These are phyloP conservation scores for Papiliotrema terrestris DNA, from an alignment of 1,284 basidiomycete genomes.

Conservation along the genomic window DNA sequence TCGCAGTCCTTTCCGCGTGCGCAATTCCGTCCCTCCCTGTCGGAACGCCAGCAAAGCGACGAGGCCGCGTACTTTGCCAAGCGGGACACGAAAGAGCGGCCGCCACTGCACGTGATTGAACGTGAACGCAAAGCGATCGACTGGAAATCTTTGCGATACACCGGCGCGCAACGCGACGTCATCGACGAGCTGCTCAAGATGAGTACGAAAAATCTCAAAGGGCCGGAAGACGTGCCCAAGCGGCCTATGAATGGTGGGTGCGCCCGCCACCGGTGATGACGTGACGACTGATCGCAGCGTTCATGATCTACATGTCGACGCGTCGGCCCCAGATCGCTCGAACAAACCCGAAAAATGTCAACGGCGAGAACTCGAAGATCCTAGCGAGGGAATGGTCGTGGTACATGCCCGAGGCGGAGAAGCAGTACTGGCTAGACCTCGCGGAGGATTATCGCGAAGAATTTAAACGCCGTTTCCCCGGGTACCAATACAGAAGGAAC, in stretches of 20 bases:
- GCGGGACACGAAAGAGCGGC: not conserved
- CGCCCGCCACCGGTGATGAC: not conserved
- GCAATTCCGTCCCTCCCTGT: not conserved
- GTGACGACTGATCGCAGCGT: not conserved
- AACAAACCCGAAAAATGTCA: conserved; percentile 1
- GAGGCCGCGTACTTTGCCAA: not conserved
- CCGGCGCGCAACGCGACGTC: not conserved
- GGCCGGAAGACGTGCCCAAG: not conserved
- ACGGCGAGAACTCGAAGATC: conserved; percentile 3
- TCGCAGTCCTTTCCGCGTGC: not conserved
- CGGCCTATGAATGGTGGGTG: conserved; percentile 5
- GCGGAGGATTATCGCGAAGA: conserved; percentile 4
- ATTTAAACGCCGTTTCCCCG: not conserved
- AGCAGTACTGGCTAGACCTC: conserved; percentile 2
- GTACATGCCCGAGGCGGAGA: conserved; percentile 4
- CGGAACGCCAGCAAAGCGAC: not conserved
- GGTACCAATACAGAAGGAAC: not conserved
- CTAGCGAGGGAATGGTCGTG: conserved; percentile 2
- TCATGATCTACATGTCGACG: conserved; percentile 4
- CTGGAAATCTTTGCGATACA: not conserved
- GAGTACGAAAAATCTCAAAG: conserved; percentile 2
- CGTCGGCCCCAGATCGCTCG: not conserved
- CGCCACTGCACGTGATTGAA: conserved; percentile 2
- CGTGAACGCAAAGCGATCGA: not conserved
- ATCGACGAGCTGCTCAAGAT: not conserved